phyloP scores from a whole-genome alignment of 2,329 filamentous ascomycete species.

The Parafenestella ontariensis region DNA sequence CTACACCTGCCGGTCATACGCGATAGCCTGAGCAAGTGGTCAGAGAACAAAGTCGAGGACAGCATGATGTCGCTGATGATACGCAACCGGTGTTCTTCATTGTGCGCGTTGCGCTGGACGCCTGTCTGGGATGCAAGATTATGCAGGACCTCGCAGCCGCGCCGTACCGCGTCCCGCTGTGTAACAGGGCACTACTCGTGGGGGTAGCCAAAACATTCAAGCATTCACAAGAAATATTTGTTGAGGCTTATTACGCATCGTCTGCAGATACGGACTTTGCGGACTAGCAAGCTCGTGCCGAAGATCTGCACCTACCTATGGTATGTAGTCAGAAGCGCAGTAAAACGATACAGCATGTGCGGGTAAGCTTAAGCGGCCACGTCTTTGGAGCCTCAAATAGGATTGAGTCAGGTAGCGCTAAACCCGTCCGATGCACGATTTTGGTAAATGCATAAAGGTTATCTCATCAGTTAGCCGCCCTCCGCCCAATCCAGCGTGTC shows the following conservation, averaged over 20 bases:
- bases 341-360: not conserved
- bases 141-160: too few relatives aligned
- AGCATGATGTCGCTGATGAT: not conserved
- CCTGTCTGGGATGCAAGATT: too few relatives aligned
- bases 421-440: not conserved
- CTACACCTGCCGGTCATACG: not conserved
- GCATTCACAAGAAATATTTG: too few relatives aligned
- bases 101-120: not conserved
- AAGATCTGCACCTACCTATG: not conserved
- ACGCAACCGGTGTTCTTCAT: not conserved
- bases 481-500: too few relatives aligned
- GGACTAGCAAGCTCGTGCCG: not conserved
- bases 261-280: not conserved
- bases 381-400: not conserved
- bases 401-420: not conserved
- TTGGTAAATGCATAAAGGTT: not conserved
- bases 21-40: not conserved
- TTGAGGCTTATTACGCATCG: not conserved
- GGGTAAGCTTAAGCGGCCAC: not conserved
- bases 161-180: too few relatives aligned
- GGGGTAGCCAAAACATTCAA: too few relatives aligned
- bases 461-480: too few relatives aligned
- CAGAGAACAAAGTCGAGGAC: not conserved
- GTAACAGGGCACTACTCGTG: too few relatives aligned
- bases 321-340: not conserved